Conservation (phyloP, 495 filamentous ascomycete species). For the Terfezia claveryi region DNA sequence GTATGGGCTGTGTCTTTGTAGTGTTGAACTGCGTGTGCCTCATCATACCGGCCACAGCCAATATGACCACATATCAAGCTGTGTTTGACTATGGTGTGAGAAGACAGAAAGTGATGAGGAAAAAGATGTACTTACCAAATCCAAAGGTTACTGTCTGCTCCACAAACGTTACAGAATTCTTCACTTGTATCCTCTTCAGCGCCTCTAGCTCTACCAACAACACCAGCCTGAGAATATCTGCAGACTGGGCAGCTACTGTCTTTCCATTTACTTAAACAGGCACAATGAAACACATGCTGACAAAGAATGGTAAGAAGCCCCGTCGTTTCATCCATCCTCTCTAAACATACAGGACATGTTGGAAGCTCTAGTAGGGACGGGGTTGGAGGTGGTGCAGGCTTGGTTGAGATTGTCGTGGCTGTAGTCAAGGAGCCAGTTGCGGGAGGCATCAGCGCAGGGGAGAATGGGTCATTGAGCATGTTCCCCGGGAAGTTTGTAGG, state of each 20-base stretch:
- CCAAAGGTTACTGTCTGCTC: conserved; percentile 62
- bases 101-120: background rate
- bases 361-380: conserved; percentile 76
- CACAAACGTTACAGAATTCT: conserved; percentile 15
- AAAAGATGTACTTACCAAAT: conserved; percentile 23
- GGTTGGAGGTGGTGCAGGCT: conserved; percentile 78
- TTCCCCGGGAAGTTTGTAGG: conserved; percentile 11
- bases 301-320: conserved; percentile 88
- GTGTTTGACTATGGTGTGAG: background rate
- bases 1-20: conserved; percentile 74
- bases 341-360: conserved; percentile 88
- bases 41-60: conserved; percentile 84
- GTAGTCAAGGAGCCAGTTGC: conserved; percentile 21
- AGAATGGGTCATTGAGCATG: conserved; percentile 43
- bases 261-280: conserved; percentile 88
- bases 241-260: conserved; percentile 88
- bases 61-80: conserved; percentile 72
- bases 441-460: conserved; percentile 24
- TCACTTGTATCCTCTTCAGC: conserved; percentile 10
- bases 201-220: conserved; percentile 6
- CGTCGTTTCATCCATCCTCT: conserved; percentile 94
- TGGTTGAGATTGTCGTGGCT: conserved; percentile 37
- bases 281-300: conserved; percentile 96
- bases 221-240: conserved; percentile 49
- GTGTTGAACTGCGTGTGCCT: conserved; percentile 81